Conservation (phyloP, 2,329 filamentous ascomycete genomes). For the Macrophomina pseudophaseolina region DNA sequence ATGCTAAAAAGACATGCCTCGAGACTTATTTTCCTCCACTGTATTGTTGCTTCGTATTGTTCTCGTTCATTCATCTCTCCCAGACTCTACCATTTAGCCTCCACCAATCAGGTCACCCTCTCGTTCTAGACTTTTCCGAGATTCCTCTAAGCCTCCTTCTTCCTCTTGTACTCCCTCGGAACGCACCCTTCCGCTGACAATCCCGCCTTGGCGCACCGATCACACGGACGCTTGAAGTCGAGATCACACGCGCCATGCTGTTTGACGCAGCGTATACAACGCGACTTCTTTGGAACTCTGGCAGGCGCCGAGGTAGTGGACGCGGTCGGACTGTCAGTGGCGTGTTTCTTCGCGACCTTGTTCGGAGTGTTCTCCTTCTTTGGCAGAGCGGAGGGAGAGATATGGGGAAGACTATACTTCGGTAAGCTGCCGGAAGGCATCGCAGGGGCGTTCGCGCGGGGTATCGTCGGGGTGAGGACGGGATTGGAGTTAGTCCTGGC, state of each 20-base stretch:
- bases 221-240: background rate
- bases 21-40: no score
- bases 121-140: background rate
- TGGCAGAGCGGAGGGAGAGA: background rate
- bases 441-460: background rate
- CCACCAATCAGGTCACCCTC: background rate
- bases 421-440: background rate
- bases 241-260: conserved; percentile 13
- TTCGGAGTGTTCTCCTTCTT: background rate
- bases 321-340: background rate
- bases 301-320: background rate
- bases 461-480: background rate
- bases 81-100: no score
- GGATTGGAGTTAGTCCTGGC: background rate
- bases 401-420: background rate
- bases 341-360: conserved; percentile 10
- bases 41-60: no score
- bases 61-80: no score
- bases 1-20: no score
- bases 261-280: conserved; percentile 9
- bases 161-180: background rate
- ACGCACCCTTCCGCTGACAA: background rate
- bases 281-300: background rate
- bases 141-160: background rate
- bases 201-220: background rate